phyloP scores from a whole-genome alignment of 345 rosid species.

The Turritis glabra region DNA sequence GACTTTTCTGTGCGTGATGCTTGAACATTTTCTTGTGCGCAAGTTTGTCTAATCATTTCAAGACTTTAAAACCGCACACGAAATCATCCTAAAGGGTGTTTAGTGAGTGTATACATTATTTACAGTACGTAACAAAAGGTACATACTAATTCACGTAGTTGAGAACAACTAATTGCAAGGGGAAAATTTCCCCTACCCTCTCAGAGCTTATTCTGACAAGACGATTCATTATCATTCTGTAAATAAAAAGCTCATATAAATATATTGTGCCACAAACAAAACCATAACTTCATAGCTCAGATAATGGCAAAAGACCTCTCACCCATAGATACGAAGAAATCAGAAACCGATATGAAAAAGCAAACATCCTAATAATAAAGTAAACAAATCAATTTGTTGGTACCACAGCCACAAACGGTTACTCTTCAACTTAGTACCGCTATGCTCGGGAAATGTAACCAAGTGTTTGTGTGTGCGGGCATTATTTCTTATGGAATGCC shows the following conservation, averaged over 20 bases:
- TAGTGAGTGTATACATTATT: too few species aligned
- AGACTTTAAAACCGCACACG: neutral
- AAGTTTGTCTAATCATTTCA: neutral
- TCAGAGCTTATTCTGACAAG: neutral
- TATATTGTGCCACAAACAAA: neutral
- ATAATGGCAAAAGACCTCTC: neutral
- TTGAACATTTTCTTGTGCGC: neutral
- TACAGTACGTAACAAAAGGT: neutral
- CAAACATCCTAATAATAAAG: constrained; percentile 7
- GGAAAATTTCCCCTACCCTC: neutral
- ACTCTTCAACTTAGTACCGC: neutral
- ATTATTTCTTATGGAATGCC: neutral
- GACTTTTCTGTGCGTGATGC: neutral
- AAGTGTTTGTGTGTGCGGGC: neutral
- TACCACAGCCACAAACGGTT: constrained; percentile 12
- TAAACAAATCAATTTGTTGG: constrained; percentile 10
- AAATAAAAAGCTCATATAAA: constrained; percentile 4
- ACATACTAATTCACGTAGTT: neutral
- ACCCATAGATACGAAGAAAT: neutral
- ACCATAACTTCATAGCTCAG: constrained; percentile 4
- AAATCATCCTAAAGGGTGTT: neutral
- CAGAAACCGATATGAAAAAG: neutral
- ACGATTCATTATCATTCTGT: neutral
- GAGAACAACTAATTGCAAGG: neutral
- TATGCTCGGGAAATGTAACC: constrained; percentile 8